phyloP scores from a whole-genome alignment of 306 rosid species.

The Astragalus glycyphyllos region DNA sequence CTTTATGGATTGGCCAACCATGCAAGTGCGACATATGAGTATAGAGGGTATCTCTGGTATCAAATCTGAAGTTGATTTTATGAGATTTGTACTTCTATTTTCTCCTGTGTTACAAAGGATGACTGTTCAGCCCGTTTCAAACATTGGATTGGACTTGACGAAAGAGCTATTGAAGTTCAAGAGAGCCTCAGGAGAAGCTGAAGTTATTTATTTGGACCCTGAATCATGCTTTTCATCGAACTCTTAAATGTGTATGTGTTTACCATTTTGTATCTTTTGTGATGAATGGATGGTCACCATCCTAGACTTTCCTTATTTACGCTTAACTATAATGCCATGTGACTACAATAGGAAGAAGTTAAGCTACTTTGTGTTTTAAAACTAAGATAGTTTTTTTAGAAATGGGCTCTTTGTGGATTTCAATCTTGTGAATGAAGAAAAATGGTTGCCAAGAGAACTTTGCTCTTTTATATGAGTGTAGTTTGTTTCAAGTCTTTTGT shows the following conservation, averaged over 20 bases:
- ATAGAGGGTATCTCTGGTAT: slow-evolving; percentile 45
- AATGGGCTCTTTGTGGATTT: no score
- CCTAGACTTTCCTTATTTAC: no score
- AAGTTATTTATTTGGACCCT: slow-evolving; percentile 54
- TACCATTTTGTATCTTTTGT: neutral
- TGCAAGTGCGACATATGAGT: slow-evolving; percentile 49
- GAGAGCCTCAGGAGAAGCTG: slow-evolving; percentile 57
- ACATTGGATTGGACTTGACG: slow-evolving; percentile 41
- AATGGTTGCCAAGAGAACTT: no score
- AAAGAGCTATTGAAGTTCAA: slow-evolving; percentile 53
- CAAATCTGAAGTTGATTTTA: slow-evolving; percentile 56
- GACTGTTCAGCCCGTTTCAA: slow-evolving; percentile 50
- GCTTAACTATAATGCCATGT: no score
- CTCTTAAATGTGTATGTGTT: slow-evolving; percentile 1
- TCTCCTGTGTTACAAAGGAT: slow-evolving; percentile 58
- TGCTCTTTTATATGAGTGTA: no score
- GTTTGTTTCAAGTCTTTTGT: no score
- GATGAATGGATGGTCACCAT: neutral
- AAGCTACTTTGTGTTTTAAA: no score
- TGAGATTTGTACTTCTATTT: slow-evolving; percentile 52
- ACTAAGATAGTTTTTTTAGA: no score
- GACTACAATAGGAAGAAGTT: no score
- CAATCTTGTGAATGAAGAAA: no score
- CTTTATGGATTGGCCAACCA: slow-evolving; percentile 23
- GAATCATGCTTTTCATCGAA: slow-evolving; percentile 26